phyloP scores from a whole-genome alignment of 176 grass and related monocot genomes.

The Cenchrus purpureus region DNA sequence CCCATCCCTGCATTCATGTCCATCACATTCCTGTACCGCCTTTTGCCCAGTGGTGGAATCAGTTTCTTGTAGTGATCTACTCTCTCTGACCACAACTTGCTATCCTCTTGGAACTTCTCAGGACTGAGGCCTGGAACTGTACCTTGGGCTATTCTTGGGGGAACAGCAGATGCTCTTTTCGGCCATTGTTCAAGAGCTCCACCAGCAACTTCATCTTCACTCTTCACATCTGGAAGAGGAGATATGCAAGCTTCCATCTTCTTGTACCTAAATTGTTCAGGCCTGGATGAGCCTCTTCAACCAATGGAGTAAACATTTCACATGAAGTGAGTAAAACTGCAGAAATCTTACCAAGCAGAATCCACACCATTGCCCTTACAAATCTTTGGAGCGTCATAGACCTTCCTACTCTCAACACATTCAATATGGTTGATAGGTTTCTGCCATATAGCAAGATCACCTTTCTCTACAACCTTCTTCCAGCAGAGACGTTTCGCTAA shows the following conservation, averaged over 20 bases:
- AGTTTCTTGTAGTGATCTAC: slow-evolving; percentile 69
- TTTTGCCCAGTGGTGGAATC: slow-evolving; percentile 65
- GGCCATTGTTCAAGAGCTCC: slow-evolving; percentile 79
- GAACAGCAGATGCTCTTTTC: slow-evolving; percentile 60
- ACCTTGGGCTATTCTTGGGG: slow-evolving; percentile 58
- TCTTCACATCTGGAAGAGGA: slow-evolving; percentile 65
- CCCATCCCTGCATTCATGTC: slow-evolving; percentile 76
- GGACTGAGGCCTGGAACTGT: slow-evolving; percentile 57
- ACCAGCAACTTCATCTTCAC: slow-evolving; percentile 57
- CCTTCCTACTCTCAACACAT: slow-evolving; percentile 53
- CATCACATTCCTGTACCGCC: slow-evolving; percentile 79
- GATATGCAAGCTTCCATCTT: slow-evolving; percentile 90
- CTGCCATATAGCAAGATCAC: slow-evolving; percentile 90
- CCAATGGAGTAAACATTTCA: slow-evolving; percentile 15
- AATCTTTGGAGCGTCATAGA: slow-evolving; percentile 53
- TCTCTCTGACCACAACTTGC: slow-evolving; percentile 69
- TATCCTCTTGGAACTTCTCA: slow-evolving; percentile 66
- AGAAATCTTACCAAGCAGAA: slow-evolving; percentile 69
- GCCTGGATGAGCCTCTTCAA: slow-evolving; percentile 15
- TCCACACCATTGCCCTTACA: slow-evolving; percentile 64
- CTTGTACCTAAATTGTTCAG: slow-evolving; percentile 50
- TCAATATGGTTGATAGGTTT: slow-evolving; percentile 81
- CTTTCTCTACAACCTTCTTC: slow-evolving; percentile 89
- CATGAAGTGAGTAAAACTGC: neutral
- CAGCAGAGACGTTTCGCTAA: slow-evolving; percentile 72